Base-by-base conservation (phyloP, 2,329 filamentous ascomycete genomes). In the Phialocephala sp. region DNA sequence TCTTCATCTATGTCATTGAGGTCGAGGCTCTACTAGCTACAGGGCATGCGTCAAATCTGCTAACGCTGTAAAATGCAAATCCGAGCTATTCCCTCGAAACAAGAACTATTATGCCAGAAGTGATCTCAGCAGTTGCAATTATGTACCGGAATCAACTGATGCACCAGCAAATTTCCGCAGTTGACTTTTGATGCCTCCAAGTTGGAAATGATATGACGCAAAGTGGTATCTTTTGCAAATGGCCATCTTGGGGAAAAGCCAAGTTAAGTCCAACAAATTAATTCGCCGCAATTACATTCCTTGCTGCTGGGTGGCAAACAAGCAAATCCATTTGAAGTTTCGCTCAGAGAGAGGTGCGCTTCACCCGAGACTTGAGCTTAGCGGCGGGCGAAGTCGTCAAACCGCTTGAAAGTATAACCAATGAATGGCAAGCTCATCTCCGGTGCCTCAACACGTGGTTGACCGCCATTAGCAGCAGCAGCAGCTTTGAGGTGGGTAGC, bases 401-500 rank as follows among this genome's bases (percentile, higher is more conserved):
- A 99, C 68, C 95, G 92, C 87, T 98, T 99, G 84, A 97, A 99
- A 9, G 95, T 97, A 80, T 97, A 97, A 41, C 93, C 93, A 74
- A 97, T 95, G 78, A 97, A 99, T 2, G 95, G 95, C 80, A 99
- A 81, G 80, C 92, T 97, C 88, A 97, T 94, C 80, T 97, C 94
- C 3, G 94, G 93, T 69, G 93, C 90, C 77, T 97, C 91, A 72
- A 94, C 92, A 11, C 85, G 83, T 69, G 79, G 79, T 63, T 72
- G 72, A 45, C 76, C 77, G 18, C 76, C 82, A 72, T 85, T 84
- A 60, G 88, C 87, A 74, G 89, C 85, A 67, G 90, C 86, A 59
- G 92, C 92, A 79, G 69, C 70, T 77, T 93, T 91, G 75, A 97
- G 86, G 71, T 92, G 86, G 27, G 93, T 95, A 63, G 91, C 93